phyloP scores from a whole-genome alignment of 768 basidiomycete genomes.

The Myochromella boudieri region DNA sequence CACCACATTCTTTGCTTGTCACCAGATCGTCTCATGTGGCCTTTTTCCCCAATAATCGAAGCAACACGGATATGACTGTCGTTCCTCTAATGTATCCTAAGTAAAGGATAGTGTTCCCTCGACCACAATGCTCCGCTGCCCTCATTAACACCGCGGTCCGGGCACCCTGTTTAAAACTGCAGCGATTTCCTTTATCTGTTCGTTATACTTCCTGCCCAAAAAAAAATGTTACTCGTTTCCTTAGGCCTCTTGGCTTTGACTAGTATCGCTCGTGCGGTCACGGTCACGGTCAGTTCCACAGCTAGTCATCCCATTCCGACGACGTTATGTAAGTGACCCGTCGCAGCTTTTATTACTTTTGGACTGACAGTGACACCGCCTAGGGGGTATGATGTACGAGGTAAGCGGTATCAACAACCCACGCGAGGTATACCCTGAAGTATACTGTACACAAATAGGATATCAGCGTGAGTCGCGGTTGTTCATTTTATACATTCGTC shows the following conservation, averaged over 20 bases:
- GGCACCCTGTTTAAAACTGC: not conserved
- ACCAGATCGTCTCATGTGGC: constrained; percentile 4
- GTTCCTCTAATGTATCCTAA: not conserved
- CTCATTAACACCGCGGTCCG: constrained; percentile 9
- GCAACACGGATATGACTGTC: not conserved
- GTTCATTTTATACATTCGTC: not conserved
- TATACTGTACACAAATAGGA: constrained; percentile 17
- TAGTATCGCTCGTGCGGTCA: constrained; percentile 17
- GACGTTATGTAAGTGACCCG: constrained; percentile 25
- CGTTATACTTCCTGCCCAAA: not conserved
- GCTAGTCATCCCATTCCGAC: constrained; percentile 31
- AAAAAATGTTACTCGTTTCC: constrained; percentile 8
- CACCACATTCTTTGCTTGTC: too few relatives aligned
- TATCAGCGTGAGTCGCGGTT: constrained; percentile 25
- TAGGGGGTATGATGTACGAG: constrained; percentile 34
- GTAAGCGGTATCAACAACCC: constrained; percentile 6
- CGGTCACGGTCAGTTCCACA: constrained; percentile 27
- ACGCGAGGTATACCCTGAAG: not conserved
- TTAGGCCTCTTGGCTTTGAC: constrained; percentile 11
- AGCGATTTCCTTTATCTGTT: not conserved
- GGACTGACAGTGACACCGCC: constrained; percentile 1
- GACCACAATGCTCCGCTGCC: not conserved
- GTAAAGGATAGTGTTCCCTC: not conserved
- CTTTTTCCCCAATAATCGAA: not conserved
- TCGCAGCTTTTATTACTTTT: not conserved